A percentile compares a stretch with the other conserved stretches of the same genome.
These are phyloP conservation scores for Penicillium verrucosum DNA, from an alignment of 2,329 filamentous ascomycete species.

Conservation along the genomic window DNA sequence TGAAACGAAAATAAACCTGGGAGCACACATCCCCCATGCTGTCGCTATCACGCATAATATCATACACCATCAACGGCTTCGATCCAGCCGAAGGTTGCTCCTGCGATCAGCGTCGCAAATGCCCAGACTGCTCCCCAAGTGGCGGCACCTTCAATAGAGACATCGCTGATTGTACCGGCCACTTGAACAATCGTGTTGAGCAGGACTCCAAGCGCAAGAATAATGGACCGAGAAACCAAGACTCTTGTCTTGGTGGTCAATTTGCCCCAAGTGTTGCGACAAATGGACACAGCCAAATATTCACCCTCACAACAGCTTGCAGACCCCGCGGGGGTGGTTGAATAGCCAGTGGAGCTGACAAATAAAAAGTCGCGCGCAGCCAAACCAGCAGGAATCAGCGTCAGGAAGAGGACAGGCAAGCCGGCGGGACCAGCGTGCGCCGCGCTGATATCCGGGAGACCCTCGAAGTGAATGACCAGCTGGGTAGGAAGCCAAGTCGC, in stretches of 20 bases:
- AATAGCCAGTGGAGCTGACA: constrained; percentile 49
- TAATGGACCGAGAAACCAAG: constrained; percentile 60
- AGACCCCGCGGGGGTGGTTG: constrained; percentile 51
- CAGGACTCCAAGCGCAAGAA: constrained; percentile 47
- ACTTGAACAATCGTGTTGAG: constrained; percentile 63
- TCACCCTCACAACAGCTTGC: constrained; percentile 61
- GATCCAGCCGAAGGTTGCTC: constrained; percentile 39
- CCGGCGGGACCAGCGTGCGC: constrained; percentile 63
- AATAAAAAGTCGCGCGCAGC: constrained; percentile 77
- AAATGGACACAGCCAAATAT: constrained; percentile 67
- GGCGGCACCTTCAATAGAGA: constrained; percentile 66
- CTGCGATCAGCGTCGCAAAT: constrained; percentile 41
- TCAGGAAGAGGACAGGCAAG: constrained; percentile 44
- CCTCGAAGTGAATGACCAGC: constrained; percentile 73
- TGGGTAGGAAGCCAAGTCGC: constrained; percentile 66
- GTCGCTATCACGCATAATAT: not conserved
- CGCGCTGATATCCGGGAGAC: constrained; percentile 64
- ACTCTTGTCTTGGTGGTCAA: constrained; percentile 58
- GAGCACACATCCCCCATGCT: not conserved
- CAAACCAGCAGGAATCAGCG: constrained; percentile 65
- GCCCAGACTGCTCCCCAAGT: constrained; percentile 75
- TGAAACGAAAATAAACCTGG: not conserved
- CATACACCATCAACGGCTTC: constrained; percentile 39
- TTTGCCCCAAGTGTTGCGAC: constrained; percentile 59
- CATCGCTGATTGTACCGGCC: constrained; percentile 64